These are phyloP conservation scores for Globisporangium spinosum DNA, from an alignment of 352 stramenopile genomes.

Conservation along the genomic window DNA sequence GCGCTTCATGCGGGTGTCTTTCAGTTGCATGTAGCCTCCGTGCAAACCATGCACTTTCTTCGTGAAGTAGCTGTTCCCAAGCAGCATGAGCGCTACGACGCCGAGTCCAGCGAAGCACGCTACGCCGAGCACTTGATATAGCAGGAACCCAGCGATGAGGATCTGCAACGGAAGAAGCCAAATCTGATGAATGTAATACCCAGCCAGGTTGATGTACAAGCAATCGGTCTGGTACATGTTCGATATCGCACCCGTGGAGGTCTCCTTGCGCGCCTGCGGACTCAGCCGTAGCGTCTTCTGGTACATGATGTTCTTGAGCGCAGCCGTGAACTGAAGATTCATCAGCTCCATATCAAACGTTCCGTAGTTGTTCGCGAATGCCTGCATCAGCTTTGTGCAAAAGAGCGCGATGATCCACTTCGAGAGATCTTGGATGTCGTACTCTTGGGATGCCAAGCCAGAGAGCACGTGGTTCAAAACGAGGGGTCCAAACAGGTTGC, in stretches of 20 bases:
- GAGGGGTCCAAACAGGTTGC: conserved; percentile 49
- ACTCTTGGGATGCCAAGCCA: conserved; percentile 24
- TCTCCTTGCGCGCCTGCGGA: conserved; percentile 32
- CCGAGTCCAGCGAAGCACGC: conserved; percentile 36
- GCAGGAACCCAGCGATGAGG: conserved; percentile 35
- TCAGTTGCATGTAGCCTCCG: not conserved
- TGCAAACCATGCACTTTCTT: conserved; percentile 3
- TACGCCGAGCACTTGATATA: conserved; percentile 39
- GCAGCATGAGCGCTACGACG: conserved; percentile 35
- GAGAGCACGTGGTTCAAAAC: conserved; percentile 42
- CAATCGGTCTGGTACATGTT: conserved; percentile 66
- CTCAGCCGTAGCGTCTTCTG: conserved; percentile 47
- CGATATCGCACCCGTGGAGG: conserved; percentile 51
- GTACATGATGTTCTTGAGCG: conserved; percentile 53
- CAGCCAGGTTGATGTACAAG: conserved; percentile 34
- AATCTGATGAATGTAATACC: conserved; percentile 50
- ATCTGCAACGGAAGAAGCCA: conserved; percentile 63
- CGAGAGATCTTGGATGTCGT: conserved; percentile 20
- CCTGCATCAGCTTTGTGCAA: conserved; percentile 46
- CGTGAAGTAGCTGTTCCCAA: conserved; percentile 34
- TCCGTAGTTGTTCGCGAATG: conserved; percentile 44
- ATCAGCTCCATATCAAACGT: conserved; percentile 48
- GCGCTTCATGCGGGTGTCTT: not conserved
- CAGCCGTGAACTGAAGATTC: conserved; percentile 48
- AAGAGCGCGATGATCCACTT: conserved; percentile 45